phyloP scores from a whole-genome alignment of 2,329 filamentous ascomycete genomes.

The Graphilbum fragrans region DNA sequence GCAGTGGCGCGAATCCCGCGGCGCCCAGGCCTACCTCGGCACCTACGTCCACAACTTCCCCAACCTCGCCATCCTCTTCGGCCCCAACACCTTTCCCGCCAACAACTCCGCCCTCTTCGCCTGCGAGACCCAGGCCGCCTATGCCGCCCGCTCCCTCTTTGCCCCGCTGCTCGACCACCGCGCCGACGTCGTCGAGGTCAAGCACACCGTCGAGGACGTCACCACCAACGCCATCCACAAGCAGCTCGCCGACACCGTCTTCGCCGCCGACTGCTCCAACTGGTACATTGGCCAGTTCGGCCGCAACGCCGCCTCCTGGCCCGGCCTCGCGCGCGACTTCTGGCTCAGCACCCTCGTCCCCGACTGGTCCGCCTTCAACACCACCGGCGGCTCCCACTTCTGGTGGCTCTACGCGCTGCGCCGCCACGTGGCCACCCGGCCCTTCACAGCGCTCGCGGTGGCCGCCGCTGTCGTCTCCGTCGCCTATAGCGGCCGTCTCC shows the following conservation, averaged over 20 bases:
- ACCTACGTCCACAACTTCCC: slow-evolving; percentile 18
- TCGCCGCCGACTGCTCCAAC: slow-evolving; percentile 24
- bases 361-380: too few species aligned
- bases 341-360: too few species aligned
- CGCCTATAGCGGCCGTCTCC: too few species aligned
- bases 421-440: too few species aligned
- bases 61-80: slow-evolving; percentile 17
- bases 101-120: slow-evolving; percentile 12
- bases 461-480: too few species aligned
- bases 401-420: too few species aligned
- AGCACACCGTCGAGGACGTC: slow-evolving; percentile 18
- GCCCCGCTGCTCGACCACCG: slow-evolving; percentile 16
- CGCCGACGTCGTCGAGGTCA: slow-evolving; percentile 21
- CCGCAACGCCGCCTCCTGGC: too few species aligned
- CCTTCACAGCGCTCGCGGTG: too few species aligned
- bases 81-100: slow-evolving; percentile 12
- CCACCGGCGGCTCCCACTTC: too few species aligned
- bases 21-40: slow-evolving; percentile 18
- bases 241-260: slow-evolving; percentile 20
- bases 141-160: slow-evolving; percentile 16
- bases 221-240: slow-evolving; percentile 18
- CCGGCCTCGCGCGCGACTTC: too few species aligned
- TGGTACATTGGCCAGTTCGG: slow-evolving; percentile 31
- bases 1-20: slow-evolving; percentile 15
- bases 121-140: slow-evolving; percentile 12